phyloP scores from a whole-genome alignment of 78 protist genomes.

The Dictyostelium brefeldianum region DNA sequence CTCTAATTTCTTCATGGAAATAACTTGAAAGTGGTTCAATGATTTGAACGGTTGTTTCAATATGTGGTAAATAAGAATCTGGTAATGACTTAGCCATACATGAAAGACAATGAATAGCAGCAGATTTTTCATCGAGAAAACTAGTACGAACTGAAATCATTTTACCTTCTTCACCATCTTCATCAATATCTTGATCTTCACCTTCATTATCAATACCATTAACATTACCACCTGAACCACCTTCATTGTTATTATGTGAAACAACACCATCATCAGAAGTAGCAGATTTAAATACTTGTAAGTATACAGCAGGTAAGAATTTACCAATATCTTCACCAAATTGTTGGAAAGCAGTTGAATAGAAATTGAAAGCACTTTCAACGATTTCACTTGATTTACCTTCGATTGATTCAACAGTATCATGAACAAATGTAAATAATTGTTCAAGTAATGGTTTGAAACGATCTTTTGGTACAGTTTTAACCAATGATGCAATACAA shows the following conservation, averaged over 20 bases:
- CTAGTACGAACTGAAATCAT: slow-evolving; percentile 13
- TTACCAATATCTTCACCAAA: slow-evolving; percentile 43
- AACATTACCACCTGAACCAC: background rate
- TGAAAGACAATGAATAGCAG: slow-evolving; percentile 53
- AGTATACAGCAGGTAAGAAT: background rate
- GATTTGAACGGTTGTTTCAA: background rate
- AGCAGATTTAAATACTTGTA: slow-evolving; percentile 24
- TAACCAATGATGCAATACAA: slow-evolving; percentile 27
- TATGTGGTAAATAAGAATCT: slow-evolving; percentile 9
- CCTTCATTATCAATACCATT: slow-evolving; percentile 64
- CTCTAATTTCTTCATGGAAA: slow-evolving; percentile 55
- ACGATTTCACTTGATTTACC: slow-evolving; percentile 13
- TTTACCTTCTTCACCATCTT: slow-evolving; percentile 5
- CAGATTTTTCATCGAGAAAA: slow-evolving; percentile 50
- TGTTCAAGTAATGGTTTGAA: background rate
- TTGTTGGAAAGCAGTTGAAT: slow-evolving; percentile 30
- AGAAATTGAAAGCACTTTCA: slow-evolving; percentile 57
- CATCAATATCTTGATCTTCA: slow-evolving; percentile 46
- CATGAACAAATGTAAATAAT: background rate
- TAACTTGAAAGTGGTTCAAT: background rate
- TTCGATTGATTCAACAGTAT: background rate
- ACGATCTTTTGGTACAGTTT: slow-evolving; percentile 56
- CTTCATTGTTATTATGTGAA: background rate
- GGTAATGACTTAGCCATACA: slow-evolving; percentile 36
- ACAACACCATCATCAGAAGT: slow-evolving; percentile 48